Conservation (phyloP, 345 rosid species). For the Eucalyptus pauciflora region DNA sequence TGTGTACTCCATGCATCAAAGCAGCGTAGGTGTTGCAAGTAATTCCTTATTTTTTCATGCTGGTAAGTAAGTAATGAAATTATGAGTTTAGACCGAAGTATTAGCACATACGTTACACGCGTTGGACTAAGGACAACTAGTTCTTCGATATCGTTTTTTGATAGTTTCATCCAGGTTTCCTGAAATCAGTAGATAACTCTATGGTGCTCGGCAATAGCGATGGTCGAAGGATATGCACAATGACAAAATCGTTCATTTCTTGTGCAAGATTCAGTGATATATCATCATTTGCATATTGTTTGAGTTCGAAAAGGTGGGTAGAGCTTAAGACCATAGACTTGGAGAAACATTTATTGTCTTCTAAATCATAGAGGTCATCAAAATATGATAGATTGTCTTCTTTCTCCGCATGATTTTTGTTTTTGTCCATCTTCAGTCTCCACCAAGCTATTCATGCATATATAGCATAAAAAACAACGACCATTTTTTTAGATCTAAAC, state of each 20-base stretch:
- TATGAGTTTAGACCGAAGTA: neutral
- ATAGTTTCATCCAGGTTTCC: neutral
- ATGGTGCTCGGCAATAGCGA: neutral
- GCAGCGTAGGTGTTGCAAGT: neutral
- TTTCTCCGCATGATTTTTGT: neutral
- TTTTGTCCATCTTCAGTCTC: neutral
- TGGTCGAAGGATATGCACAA: neutral
- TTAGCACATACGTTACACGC: neutral
- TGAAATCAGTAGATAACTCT: neutral
- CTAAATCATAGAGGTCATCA: neutral
- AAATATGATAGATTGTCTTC: neutral
- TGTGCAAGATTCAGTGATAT: neutral
- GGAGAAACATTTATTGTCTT: neutral
- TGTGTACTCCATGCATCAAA: neutral
- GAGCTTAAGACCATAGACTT: neutral
- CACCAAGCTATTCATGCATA: neutral
- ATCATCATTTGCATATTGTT: neutral
- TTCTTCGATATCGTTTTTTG: neutral
- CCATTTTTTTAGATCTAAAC: neutral
- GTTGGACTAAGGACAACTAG: neutral
- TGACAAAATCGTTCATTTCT: neutral
- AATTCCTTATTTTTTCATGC: neutral
- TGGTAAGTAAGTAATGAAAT: neutral
- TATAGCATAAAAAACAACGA: neutral
- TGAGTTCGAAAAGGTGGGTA: neutral